phyloP scores from a whole-genome alignment of 805 yeast species.

The Wickerhamiella azymoides region DNA sequence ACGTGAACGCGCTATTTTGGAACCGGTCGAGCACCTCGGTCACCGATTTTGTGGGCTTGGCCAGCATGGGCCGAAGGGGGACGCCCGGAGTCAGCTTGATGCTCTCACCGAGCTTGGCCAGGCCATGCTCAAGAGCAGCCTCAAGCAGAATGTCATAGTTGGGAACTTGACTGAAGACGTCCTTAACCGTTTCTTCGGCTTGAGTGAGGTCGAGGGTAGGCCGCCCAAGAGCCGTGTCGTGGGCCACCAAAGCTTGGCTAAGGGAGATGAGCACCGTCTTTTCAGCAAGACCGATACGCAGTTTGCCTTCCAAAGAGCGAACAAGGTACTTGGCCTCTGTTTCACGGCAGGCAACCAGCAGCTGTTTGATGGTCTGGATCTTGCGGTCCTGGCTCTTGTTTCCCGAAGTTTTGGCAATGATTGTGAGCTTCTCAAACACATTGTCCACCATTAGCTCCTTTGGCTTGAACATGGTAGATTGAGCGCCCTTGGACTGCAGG shows the following conservation, averaged over 20 bases:
- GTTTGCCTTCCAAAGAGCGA: slow-evolving; percentile 81
- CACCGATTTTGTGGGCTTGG: slow-evolving; percentile 90
- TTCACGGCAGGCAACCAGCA: slow-evolving; percentile 76
- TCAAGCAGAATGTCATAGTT: slow-evolving; percentile 71
- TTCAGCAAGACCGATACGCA: slow-evolving; percentile 88
- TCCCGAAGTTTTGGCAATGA: slow-evolving; percentile 69
- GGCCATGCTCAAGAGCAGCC: slow-evolving; percentile 53
- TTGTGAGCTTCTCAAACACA: slow-evolving; percentile 61
- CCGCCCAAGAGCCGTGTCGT: slow-evolving; percentile 33
- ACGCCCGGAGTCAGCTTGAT: slow-evolving; percentile 79
- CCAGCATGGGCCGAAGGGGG: slow-evolving; percentile 95
- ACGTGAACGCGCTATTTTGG: slow-evolving; percentile 72
- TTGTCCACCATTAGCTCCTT: slow-evolving; percentile 55
- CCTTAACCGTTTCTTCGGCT: slow-evolving; percentile 70
- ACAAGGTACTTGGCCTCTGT: slow-evolving; percentile 83
- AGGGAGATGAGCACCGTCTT: slow-evolving; percentile 75
- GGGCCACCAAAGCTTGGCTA: slow-evolving; percentile 64
- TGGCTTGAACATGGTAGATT: slow-evolving; percentile 89
- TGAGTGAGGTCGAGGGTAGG: slow-evolving; percentile 27
- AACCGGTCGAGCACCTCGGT: slow-evolving; percentile 86
- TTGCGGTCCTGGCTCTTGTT: slow-evolving; percentile 69
- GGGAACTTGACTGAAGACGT: slow-evolving; percentile 81
- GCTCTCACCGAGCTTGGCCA: slow-evolving; percentile 47
- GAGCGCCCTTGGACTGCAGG: slow-evolving; percentile 63
- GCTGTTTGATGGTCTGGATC: slow-evolving; percentile 61